Base-by-base conservation (phyloP, 2,329 filamentous ascomycete species). In the Parasarocladium wereldwijsianum region DNA sequence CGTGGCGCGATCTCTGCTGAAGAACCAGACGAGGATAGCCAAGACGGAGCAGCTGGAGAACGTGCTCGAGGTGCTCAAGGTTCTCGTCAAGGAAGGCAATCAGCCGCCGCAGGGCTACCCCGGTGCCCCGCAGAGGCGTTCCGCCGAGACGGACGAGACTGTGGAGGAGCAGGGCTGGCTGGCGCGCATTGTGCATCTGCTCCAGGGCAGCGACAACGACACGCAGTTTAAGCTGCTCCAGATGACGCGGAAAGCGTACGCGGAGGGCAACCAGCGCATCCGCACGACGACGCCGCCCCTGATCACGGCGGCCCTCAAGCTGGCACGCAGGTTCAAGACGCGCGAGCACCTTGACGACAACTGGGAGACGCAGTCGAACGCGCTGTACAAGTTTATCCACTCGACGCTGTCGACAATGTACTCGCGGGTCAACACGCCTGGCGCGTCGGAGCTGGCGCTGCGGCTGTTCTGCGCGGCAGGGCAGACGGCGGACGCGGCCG, bases 131-230 rank as follows among this genome's bases (percentile, higher is more conserved):
- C 81, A 87, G 46, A 67, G 83, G 38, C 75, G 84, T 37, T 70
- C 60, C 0, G 51, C 68, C 26, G 92, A 98, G 60, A 96, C 90
- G 1, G 90, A 98, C 37, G 92, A 98, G 58, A 96, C 87, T 0
- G 75, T 96, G 45, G 87, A 98, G 54, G 90, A 98, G 57, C 90
- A 98, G 61, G 90, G 90, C 30, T 94, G 85, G 85, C 65, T 98
- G 32, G 90, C 90, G 20, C 71, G 90, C 42, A 77, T 98, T 46
- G 75, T 94, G 12, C 90, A 98, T 55, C 62, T 94, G 33, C 71
- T 98, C 31, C 66, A 83, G 34, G 80, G 74, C 25, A 65, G 82
- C 20, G 72, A 92, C 48, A 96, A 96, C 45, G 84, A 93, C 43
- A 92, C 79, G 1, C 90, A 98, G 50, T 90, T 93, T 58, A 84